Conservation (phyloP, 2,329 filamentous ascomycete genomes). For the Coniochaeta sp. region DNA sequence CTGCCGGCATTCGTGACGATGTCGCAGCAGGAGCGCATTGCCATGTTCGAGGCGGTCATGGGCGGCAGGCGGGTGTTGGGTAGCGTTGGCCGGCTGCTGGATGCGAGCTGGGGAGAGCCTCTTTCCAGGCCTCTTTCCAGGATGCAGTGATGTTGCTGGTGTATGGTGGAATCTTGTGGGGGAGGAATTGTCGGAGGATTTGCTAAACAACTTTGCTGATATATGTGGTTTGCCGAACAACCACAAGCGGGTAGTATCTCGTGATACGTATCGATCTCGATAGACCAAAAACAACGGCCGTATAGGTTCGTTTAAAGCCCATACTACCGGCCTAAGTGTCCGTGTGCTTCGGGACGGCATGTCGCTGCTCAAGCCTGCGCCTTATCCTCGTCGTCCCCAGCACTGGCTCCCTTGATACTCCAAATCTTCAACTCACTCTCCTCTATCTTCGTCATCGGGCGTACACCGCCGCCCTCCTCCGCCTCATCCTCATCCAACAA, state of each 20-base stretch:
- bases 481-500: conserved; percentile 20
- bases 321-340: too few relatives aligned
- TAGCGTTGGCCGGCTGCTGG: conserved; percentile 43
- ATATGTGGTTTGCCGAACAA: too few relatives aligned
- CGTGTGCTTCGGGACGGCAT: too few relatives aligned
- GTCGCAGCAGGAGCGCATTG: conserved; percentile 38
- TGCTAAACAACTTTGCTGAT: too few relatives aligned
- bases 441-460: conserved; percentile 14
- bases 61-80: conserved; percentile 47
- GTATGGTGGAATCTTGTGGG: too few relatives aligned
- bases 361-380: not conserved
- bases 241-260: too few relatives aligned
- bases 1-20: conserved; percentile 52
- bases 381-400: not conserved
- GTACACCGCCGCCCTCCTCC: conserved; percentile 10
- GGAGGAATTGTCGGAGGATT: too few relatives aligned
- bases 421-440: conserved; percentile 41
- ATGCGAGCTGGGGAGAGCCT: conserved; percentile 41
- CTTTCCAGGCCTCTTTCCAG: too few relatives aligned
- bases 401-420: conserved; percentile 22
- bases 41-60: conserved; percentile 42
- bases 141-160: too few relatives aligned
- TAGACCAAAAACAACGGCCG: too few relatives aligned
- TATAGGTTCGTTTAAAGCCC: too few relatives aligned
- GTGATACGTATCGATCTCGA: too few relatives aligned